Conservation (phyloP, 2,329 filamentous ascomycete species). For the Hypoxylon rubiginosum region DNA sequence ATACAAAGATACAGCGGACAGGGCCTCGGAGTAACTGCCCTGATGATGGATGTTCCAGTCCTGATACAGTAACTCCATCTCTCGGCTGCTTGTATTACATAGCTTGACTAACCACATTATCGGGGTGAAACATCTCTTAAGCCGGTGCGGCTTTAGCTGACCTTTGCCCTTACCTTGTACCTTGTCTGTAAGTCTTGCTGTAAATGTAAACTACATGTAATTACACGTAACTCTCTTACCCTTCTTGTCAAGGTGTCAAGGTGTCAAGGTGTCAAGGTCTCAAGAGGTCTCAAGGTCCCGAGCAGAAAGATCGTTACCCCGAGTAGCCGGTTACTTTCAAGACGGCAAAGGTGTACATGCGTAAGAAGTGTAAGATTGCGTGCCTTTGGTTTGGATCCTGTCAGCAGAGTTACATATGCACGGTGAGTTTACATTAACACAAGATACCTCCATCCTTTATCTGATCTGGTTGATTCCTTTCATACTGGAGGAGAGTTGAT, state of each 20-base stretch:
- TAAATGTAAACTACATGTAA: background rate
- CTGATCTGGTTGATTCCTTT: background rate
- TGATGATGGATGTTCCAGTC: constrained; percentile 21
- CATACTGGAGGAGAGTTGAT: background rate
- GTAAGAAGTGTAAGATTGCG: constrained; percentile 26
- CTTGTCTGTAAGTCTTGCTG: too few species aligned
- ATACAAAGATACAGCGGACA: constrained; percentile 8
- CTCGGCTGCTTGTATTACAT: constrained; percentile 24
- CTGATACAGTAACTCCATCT: constrained; percentile 39
- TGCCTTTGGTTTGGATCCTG: constrained; percentile 29
- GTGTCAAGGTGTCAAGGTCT: background rate
- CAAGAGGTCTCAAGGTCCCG: constrained; percentile 12
- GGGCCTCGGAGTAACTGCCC: constrained; percentile 38
- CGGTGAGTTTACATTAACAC: constrained; percentile 16
- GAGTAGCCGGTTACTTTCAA: constrained; percentile 13
- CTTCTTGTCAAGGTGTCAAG: too few species aligned
- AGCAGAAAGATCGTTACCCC: constrained; percentile 24
- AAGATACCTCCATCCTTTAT: constrained; percentile 12
- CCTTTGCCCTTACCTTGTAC: constrained; percentile 7
- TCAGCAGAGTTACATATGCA: constrained; percentile 23
- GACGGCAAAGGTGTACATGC: constrained; percentile 21
- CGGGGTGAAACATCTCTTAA: constrained; percentile 19
- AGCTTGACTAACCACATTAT: constrained; percentile 18
- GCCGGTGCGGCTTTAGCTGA: background rate
- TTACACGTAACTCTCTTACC: background rate